Evolutionary conservation across 148 eudicot species (phyloP).

Genomic region (Nyssa sinensis): DNA sequence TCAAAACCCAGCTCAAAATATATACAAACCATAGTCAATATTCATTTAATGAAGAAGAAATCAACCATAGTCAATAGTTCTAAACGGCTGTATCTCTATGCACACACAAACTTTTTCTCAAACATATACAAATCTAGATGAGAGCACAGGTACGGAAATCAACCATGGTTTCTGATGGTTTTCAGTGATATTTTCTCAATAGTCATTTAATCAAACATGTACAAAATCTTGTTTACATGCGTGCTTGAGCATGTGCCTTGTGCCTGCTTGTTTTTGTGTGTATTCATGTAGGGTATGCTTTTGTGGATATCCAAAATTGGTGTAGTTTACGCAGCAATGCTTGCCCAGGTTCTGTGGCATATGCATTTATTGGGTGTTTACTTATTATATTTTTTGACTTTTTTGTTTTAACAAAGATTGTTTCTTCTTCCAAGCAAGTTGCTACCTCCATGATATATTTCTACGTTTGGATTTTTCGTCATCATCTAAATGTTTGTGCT

Average conservation of each 20-base stretch:
- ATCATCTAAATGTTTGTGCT: background rate
- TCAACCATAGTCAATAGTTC: too few species aligned
- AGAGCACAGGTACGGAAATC: background rate
- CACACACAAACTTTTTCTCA: too few species aligned
- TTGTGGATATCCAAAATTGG: background rate
- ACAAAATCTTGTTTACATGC: background rate
- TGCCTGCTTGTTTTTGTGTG: background rate
- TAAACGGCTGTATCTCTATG: too few species aligned
- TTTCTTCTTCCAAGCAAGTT: background rate
- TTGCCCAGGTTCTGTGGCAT: background rate
- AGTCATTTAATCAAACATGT: background rate
- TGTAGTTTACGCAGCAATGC: background rate
- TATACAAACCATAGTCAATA: too few species aligned
- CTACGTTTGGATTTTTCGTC: background rate
- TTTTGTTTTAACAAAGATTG: too few species aligned
- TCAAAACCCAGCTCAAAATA: too few species aligned
- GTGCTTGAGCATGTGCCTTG: background rate
- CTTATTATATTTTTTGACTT: too few species aligned
- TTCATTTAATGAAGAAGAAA: too few species aligned
- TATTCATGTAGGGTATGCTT: background rate
- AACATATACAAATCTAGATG: too few species aligned
- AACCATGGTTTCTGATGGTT: too few species aligned
- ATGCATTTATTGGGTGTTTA: background rate
- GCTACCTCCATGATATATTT: background rate
- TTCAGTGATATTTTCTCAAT: too few species aligned